phyloP scores from a whole-genome alignment of 768 basidiomycete species.

The Mycena rebaudengoi region DNA sequence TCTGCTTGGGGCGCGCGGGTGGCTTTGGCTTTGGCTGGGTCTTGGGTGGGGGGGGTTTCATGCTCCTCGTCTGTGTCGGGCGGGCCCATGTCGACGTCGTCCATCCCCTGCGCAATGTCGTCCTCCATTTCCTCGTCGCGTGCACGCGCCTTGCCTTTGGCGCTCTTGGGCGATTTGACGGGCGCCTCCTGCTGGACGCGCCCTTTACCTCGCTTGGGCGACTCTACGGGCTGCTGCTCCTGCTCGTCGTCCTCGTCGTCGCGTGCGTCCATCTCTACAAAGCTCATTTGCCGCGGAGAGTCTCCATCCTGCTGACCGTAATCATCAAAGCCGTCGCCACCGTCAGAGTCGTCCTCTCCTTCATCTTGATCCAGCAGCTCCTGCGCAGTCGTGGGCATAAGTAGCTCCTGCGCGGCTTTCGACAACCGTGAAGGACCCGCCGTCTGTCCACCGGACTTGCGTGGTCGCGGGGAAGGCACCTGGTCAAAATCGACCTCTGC shows the following conservation, averaged over 20 bases:
- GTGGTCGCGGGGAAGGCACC: conserved; percentile 65
- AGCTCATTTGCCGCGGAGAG: conserved; percentile 49
- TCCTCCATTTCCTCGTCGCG: conserved; percentile 47
- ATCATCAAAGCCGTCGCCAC: conserved; percentile 36
- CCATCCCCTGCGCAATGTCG: conserved; percentile 51
- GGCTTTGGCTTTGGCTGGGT: conserved; percentile 41
- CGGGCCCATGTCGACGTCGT: conserved; percentile 31
- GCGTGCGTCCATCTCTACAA: conserved; percentile 59
- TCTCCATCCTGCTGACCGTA: conserved; percentile 42
- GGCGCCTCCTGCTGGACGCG: no score
- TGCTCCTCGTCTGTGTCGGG: conserved; percentile 43
- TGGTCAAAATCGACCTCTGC: conserved; percentile 69
- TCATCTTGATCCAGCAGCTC: conserved; percentile 31
- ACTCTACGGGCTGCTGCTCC: conserved; percentile 33
- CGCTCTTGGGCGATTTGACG: conserved; percentile 41
- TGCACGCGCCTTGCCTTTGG: conserved; percentile 58
- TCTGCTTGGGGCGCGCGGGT: conserved; percentile 34
- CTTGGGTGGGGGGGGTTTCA: conserved; percentile 36
- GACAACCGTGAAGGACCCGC: conserved; percentile 51
- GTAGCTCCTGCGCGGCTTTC: conserved; percentile 36
- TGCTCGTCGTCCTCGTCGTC: conserved; percentile 55
- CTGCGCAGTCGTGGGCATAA: no score
- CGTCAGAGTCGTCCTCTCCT: conserved; percentile 32
- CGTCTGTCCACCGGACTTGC: conserved; percentile 39
- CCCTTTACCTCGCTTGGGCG: no score